These are phyloP conservation scores for Aspergillus candidus DNA, from an alignment of 2,329 filamentous ascomycete genomes.

Conservation along the genomic window DNA sequence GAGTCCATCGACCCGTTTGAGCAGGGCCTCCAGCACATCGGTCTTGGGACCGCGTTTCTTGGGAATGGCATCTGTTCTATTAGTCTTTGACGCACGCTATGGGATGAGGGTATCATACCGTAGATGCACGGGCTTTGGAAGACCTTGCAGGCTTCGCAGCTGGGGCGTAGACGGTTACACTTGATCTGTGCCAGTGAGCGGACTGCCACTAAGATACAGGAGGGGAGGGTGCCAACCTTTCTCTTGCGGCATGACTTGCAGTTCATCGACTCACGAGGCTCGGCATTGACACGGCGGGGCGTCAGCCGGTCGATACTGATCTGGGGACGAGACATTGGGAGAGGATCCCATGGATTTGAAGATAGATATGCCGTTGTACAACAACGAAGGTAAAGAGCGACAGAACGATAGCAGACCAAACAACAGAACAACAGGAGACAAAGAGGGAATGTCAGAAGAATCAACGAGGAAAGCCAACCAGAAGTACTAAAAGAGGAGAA, in stretches of 20 bases:
- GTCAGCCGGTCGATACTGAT: constrained; percentile 76
- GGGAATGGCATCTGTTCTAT: constrained; percentile 64
- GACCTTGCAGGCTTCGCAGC: constrained; percentile 82
- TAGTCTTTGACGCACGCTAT: constrained; percentile 30
- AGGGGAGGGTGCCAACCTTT: constrained; percentile 58
- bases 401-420: constrained; percentile 1
- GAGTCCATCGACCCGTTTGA: constrained; percentile 79
- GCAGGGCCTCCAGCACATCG: constrained; percentile 74
- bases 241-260: constrained; percentile 90
- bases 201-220: constrained; percentile 66
- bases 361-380: background rate
- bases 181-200: constrained; percentile 61
- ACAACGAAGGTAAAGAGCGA: background rate
- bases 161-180: constrained; percentile 77
- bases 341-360: background rate
- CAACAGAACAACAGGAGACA: constrained; percentile 2
- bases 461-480: constrained; percentile 5
- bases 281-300: constrained; percentile 62
- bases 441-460: constrained; percentile 1
- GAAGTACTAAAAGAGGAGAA: constrained; percentile 4
- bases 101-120: constrained; percentile 47
- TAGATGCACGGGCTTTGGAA: constrained; percentile 86
- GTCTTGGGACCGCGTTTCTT: constrained; percentile 89
- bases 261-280: constrained; percentile 87
- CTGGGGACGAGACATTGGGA: constrained; percentile 63